phyloP scores from a whole-genome alignment of 345 rosid species.

The Firmiana major region DNA sequence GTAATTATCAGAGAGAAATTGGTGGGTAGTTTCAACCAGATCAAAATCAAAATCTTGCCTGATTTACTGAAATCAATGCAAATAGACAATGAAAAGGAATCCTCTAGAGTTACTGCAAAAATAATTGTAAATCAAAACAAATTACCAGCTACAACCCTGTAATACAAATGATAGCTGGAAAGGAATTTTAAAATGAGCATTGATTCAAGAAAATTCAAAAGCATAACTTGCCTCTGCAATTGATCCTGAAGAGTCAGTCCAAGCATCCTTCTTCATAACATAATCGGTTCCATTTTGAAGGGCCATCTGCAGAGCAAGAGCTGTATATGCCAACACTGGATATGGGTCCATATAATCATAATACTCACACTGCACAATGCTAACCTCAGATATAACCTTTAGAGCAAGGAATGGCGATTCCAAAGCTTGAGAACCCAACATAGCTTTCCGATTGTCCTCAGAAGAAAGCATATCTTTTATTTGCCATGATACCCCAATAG shows the following conservation, averaged over 20 bases:
- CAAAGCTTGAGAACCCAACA: conserved; percentile 51
- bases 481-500: conserved; percentile 91
- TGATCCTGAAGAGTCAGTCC: conserved; percentile 22
- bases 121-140: background rate
- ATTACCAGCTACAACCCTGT: background rate
- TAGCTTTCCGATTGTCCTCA: conserved; percentile 50
- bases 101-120: background rate
- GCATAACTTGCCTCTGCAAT: conserved; percentile 45
- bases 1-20: background rate
- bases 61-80: background rate
- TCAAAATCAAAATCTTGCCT: background rate
- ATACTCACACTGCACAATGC: conserved; percentile 54
- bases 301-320: conserved; percentile 61
- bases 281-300: conserved; percentile 30
- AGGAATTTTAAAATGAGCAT: background rate
- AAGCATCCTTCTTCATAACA: conserved; percentile 25
- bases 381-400: conserved; percentile 69
- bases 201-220: conserved; percentile 12
- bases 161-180: background rate
- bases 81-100: background rate
- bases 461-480: conserved; percentile 61
- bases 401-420: conserved; percentile 50
- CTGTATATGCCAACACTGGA: conserved; percentile 73
- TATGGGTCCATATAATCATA: conserved; percentile 50
- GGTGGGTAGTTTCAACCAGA: background rate